These are phyloP conservation scores for Dictyostelium citrinum DNA, from an alignment of 78 protist species.

Conservation along the genomic window DNA sequence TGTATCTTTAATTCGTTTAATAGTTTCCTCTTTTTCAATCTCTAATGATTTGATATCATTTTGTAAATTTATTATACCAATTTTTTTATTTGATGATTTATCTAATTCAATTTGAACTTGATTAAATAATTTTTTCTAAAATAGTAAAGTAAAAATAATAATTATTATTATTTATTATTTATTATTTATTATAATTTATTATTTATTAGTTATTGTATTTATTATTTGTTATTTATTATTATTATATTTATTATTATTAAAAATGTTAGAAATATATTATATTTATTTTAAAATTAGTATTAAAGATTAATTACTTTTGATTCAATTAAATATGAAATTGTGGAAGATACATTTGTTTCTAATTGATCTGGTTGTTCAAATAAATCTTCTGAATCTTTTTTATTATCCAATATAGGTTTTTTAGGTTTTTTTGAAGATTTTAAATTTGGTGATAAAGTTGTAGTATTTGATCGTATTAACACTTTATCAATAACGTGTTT, in stretches of 20 bases:
- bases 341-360: slow-evolving; percentile 6
- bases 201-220: too few relatives aligned
- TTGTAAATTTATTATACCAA: slow-evolving; percentile 6
- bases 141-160: too few relatives aligned
- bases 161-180: too few relatives aligned
- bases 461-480: neutral
- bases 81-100: slow-evolving; percentile 15
- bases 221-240: neutral
- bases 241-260: neutral
- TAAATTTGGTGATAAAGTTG: neutral
- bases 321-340: slow-evolving; percentile 33
- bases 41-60: slow-evolving; percentile 9
- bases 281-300: too few relatives aligned
- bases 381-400: slow-evolving; percentile 28
- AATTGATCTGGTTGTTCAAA: slow-evolving; percentile 28
- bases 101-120: slow-evolving; percentile 41
- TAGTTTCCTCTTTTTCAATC: neutral
- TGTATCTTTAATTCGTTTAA: neutral
- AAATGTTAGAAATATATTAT: too few relatives aligned
- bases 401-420: neutral
- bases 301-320: slow-evolving; percentile 41
- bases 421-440: neutral
- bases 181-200: too few relatives aligned
- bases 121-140: slow-evolving; percentile 30
- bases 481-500: slow-evolving; percentile 2